Evolutionary conservation across 306 rosid species (phyloP).

Genomic region (Vicia sativa): DNA sequence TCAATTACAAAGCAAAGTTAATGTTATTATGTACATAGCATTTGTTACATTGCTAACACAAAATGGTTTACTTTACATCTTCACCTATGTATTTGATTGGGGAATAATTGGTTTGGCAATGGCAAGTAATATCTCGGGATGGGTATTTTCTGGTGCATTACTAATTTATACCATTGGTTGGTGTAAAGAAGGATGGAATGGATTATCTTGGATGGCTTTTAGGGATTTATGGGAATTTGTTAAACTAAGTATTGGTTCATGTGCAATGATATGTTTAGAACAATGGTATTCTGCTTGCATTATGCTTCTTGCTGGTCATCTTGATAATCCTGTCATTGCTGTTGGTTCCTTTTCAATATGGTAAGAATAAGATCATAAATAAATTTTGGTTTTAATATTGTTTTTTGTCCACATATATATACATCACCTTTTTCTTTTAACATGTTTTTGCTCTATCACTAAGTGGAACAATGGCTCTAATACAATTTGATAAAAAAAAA

Average conservation of each 20-base stretch:
- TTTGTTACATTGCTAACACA: slow-evolving; percentile 47
- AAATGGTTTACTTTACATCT: slow-evolving; percentile 50
- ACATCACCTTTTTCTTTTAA: no score
- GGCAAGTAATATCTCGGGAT: slow-evolving; percentile 54
- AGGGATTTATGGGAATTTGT: slow-evolving; percentile 66
- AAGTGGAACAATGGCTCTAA: no score
- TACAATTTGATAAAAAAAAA: no score
- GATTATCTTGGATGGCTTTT: slow-evolving; percentile 68
- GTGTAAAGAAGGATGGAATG: slow-evolving; percentile 79
- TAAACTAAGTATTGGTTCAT: slow-evolving; percentile 55
- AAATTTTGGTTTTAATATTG: no score
- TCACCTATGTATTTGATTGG: slow-evolving; percentile 53
- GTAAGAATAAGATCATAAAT: slow-evolving; percentile 36
- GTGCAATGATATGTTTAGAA: slow-evolving; percentile 57
- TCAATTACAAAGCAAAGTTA: slow-evolving; percentile 73
- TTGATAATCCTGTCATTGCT: slow-evolving; percentile 50
- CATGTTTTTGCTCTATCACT: no score
- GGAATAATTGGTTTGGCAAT: slow-evolving; percentile 63
- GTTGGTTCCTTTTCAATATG: slow-evolving; percentile 62
- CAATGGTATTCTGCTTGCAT: slow-evolving; percentile 45
- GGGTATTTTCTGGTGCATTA: slow-evolving; percentile 51
- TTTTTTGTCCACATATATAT: not conserved
- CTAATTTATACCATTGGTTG: slow-evolving; percentile 56
- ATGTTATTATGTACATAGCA: slow-evolving; percentile 55
- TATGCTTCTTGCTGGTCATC: slow-evolving; percentile 47